A percentile compares a stretch with the other conserved stretches of the same genome.
These are phyloP conservation scores for Fusarium sp. DNA, from an alignment of 2,329 filamentous ascomycete genomes.

Conservation along the genomic window DNA sequence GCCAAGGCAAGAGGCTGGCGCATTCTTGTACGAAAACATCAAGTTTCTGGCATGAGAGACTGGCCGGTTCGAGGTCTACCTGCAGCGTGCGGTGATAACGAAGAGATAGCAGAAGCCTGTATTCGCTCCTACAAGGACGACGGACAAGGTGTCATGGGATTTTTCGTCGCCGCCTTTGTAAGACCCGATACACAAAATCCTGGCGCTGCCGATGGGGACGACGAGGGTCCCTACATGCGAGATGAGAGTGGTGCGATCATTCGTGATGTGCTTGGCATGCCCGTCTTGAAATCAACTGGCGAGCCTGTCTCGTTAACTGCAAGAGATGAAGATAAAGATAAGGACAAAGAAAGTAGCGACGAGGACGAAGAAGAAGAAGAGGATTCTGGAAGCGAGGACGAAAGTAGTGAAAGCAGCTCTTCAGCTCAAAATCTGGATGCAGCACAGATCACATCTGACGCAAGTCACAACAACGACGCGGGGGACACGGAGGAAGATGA, in stretches of 20 bases:
- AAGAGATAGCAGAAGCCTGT: conserved; percentile 78
- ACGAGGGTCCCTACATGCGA: conserved; percentile 67
- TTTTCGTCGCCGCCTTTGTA: conserved; percentile 93
- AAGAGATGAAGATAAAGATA: conserved; percentile 44
- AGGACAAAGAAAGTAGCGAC: conserved; percentile 31
- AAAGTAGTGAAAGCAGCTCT: conserved; percentile 12
- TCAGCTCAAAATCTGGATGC: conserved; percentile 15
- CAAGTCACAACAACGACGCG: conserved; percentile 38
- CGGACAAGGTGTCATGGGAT: conserved; percentile 89
- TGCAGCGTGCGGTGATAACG: conserved; percentile 64
- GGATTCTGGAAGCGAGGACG: conserved; percentile 16
- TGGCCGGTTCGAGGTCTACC: conserved; percentile 79
- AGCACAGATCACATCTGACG: conserved; percentile 25
- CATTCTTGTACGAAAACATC: conserved; percentile 78
- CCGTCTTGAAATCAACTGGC: conserved; percentile 56
- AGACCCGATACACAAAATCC: conserved; percentile 45
- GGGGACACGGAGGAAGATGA: conserved; percentile 43
- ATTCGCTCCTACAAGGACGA: conserved; percentile 87
- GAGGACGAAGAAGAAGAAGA: conserved; percentile 28
- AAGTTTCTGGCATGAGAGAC: conserved; percentile 80
- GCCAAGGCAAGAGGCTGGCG: conserved; percentile 81
- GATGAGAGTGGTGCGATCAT: conserved; percentile 69
- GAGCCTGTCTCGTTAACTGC: conserved; percentile 48
- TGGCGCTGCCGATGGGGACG: conserved; percentile 19
- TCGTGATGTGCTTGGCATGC: conserved; percentile 58